These are phyloP conservation scores for Candida albicans DNA, from an alignment of 1,139 yeast species.

Conservation along the genomic window DNA sequence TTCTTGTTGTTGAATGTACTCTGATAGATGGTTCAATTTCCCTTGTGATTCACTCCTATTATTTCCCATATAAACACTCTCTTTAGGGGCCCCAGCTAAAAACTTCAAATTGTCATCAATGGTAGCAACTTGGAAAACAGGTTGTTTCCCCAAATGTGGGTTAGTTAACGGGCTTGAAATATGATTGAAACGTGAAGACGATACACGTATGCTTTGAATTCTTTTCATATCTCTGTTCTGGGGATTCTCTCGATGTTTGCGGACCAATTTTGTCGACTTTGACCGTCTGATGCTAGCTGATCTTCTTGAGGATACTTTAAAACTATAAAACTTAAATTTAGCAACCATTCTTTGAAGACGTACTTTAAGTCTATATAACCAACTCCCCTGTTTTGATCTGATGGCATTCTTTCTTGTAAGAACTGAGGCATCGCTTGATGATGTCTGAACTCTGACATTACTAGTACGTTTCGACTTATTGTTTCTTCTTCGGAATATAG, in stretches of 20 bases:
- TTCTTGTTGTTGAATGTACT: slow-evolving; percentile 34
- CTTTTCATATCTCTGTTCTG: slow-evolving; percentile 17
- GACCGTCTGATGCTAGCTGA: slow-evolving; percentile 18
- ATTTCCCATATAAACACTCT: slow-evolving; percentile 16
- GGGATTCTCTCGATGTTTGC: slow-evolving; percentile 21
- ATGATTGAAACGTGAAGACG: slow-evolving; percentile 1
- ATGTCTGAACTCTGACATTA: slow-evolving; percentile 13
- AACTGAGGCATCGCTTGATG: slow-evolving; percentile 14
- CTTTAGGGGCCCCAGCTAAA: slow-evolving; percentile 30
- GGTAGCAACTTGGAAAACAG: slow-evolving; percentile 15
- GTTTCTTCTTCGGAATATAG: slow-evolving; percentile 7
- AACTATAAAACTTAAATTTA: slow-evolving; percentile 27
- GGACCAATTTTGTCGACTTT: slow-evolving; percentile 15
- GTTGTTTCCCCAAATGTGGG: slow-evolving; percentile 27
- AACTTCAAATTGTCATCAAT: slow-evolving; percentile 29
- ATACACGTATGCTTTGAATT: slow-evolving; percentile 1
- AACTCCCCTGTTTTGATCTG: slow-evolving; percentile 32
- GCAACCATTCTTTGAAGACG: slow-evolving; percentile 25
- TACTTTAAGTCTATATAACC: slow-evolving; percentile 31
- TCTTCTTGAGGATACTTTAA: slow-evolving; percentile 31
- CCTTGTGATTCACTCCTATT: slow-evolving; percentile 12
- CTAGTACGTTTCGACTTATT: slow-evolving; percentile 14
- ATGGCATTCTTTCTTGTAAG: slow-evolving; percentile 37
- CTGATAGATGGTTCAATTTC: slow-evolving; percentile 25
- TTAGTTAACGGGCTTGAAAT: slow-evolving; percentile 19